Base-by-base conservation (phyloP, 2,329 filamentous ascomycete species). In the Akanthomyces lecanii region DNA sequence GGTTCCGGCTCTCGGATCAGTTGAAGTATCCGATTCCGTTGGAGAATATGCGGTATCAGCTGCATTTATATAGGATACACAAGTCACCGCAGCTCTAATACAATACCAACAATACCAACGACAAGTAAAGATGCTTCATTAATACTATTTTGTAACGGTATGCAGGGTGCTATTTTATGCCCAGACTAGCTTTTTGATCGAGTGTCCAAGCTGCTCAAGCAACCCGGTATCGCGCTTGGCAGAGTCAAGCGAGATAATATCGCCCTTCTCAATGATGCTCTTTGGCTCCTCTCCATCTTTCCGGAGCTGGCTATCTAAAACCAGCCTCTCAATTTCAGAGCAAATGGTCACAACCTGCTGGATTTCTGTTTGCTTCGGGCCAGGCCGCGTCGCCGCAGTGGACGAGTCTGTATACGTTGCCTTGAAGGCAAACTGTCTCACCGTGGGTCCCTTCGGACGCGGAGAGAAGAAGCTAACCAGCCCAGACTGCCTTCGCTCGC, bases 171-270 rank as follows among this genome's bases (percentile, higher is more conserved):
- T 67, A 65, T 62, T 65, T 66, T 70, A 83, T 54, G 84, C 84
- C 95, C 95, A 98, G 14, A 99, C 92, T 73, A 98, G 77, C 80
- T 91, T 96, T 84, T 97, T 97, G 70, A 98, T 82, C 64, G 89
- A 90, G 79, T 98, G 92, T 1, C 92, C 91, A 71, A 96, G 77
- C 73, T 94, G 89, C 76, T 97, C 94, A 59, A 98, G 74, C 69
- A 96, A 81, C 0, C 92, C 91, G 0, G 94, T 97, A 65, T 89
- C 92, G 79, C 85, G 90, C 82, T 86, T 94, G 63, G 95, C 95
- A 71, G 97, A 92, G 2, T 86, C 86, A 60, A 96, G 74, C 28
- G 88, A 91, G 59, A 99, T 91, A 58, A 99, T 91, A 69, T 94
- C 89, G 0, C 79, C 82, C 65, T 77, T 80, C 67, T 85, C 81